Conservation (phyloP, 257 asterid genomes). For the Lithospermum erythrorhizon region DNA sequence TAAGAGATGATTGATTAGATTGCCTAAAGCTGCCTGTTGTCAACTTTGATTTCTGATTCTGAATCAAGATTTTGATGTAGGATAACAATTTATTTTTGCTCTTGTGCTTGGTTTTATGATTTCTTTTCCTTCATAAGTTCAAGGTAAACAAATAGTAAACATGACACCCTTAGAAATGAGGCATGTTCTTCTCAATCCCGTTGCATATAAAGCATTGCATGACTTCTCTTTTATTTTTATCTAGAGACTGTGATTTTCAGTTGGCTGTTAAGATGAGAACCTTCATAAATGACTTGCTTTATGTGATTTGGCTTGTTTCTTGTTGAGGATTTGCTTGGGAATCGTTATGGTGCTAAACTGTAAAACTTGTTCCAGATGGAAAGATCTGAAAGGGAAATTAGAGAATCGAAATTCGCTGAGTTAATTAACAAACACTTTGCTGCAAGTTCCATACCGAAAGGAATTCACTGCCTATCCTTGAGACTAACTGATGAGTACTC, state of each 20-base stretch:
- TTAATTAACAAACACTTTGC: slow-evolving; percentile 84
- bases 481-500: slow-evolving; percentile 92
- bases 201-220: too few species aligned
- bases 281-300: neutral
- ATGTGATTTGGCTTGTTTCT: neutral
- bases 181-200: too few species aligned
- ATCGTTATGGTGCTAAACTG: neutral
- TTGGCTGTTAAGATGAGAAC: neutral
- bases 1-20: neutral
- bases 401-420: slow-evolving; percentile 75
- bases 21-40: neutral
- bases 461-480: slow-evolving; percentile 84
- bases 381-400: slow-evolving; percentile 65
- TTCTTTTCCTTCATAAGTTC: neutral
- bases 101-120: neutral
- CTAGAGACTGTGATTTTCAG: neutral
- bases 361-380: slow-evolving; percentile 40
- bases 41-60: too few species aligned
- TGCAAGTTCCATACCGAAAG: slow-evolving; percentile 87
- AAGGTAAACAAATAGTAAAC: too few species aligned
- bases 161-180: too few species aligned
- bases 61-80: too few species aligned
- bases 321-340: neutral
- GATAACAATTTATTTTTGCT: too few species aligned
- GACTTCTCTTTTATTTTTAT: too few species aligned